Percentiles rank a stretch among this genome's conserved stretches.
phyloP scores from a whole-genome alignment of 805 yeast species.

The Candida golubevii region DNA sequence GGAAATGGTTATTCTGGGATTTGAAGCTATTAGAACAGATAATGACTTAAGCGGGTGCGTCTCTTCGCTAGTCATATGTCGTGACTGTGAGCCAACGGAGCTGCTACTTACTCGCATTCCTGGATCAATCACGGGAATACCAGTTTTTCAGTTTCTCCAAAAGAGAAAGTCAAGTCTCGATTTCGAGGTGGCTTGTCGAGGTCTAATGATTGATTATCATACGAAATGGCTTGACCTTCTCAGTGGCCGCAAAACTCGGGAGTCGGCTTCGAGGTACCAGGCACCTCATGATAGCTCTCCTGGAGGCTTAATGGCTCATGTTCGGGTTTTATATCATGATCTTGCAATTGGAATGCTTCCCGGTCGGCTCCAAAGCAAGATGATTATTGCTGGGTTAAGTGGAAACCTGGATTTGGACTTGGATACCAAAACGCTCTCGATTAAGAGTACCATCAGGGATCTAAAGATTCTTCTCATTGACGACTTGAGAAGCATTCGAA shows the following conservation, averaged over 20 bases:
- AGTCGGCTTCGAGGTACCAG: no score
- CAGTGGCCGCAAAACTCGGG: constrained; percentile 1
- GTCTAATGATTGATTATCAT: constrained; percentile 51
- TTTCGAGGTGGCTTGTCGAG: constrained; percentile 43
- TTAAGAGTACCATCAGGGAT: constrained; percentile 47
- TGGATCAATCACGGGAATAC: background rate
- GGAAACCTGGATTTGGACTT: constrained; percentile 51
- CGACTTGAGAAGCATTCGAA: constrained; percentile 34
- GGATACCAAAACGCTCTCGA: constrained; percentile 25
- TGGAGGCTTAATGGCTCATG: constrained; percentile 6
- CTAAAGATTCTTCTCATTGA: constrained; percentile 58
- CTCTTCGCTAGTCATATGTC: background rate
- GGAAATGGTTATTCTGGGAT: constrained; percentile 9
- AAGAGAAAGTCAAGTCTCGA: constrained; percentile 26
- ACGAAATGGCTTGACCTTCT: constrained; percentile 48
- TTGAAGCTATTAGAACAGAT: constrained; percentile 16
- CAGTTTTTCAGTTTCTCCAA: constrained; percentile 12
- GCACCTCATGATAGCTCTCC: no score
- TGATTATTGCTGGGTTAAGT: constrained; percentile 45
- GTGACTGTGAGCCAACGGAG: background rate
- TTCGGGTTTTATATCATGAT: constrained; percentile 41
- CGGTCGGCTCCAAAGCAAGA: constrained; percentile 51
- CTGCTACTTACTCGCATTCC: background rate
- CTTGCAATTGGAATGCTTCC: constrained; percentile 64
- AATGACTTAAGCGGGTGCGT: constrained; percentile 22